Conservation (phyloP, 75 land plant species). For the Selaginella moellendorffii region DNA sequence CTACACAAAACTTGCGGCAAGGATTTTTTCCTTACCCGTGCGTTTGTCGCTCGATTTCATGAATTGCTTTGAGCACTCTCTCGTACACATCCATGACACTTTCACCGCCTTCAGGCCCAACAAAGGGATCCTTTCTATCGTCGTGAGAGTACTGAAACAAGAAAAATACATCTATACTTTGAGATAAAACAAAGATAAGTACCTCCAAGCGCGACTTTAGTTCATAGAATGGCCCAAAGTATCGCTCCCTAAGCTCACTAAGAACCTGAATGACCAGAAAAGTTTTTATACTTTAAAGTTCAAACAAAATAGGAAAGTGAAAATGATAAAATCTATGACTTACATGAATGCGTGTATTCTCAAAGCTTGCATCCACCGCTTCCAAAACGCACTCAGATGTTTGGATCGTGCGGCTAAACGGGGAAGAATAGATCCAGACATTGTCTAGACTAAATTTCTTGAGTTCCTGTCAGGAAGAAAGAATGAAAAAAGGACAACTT, state of each 20-base stretch:
- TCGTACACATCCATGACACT: slow-evolving; percentile 73
- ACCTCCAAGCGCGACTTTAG: slow-evolving; percentile 50
- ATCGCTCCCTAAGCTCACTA: slow-evolving; percentile 66
- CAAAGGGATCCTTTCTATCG: slow-evolving; percentile 67
- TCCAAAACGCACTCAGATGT: slow-evolving; percentile 55
- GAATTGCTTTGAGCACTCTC: slow-evolving; percentile 39
- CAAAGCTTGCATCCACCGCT: slow-evolving; percentile 14
- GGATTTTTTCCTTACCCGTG: slow-evolving; percentile 46
- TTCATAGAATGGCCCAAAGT: slow-evolving; percentile 72
- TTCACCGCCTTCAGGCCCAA: slow-evolving; percentile 81
- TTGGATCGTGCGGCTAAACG: slow-evolving; percentile 65
- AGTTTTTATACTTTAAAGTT: too few relatives aligned
- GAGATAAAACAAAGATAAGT: not conserved
- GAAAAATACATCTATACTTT: not conserved
- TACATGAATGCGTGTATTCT: not conserved
- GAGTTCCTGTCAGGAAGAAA: slow-evolving; percentile 11
- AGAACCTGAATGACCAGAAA: slow-evolving; percentile 30
- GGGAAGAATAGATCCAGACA: slow-evolving; percentile 67
- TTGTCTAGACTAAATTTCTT: slow-evolving; percentile 14
- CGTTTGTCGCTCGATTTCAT: slow-evolving; percentile 44
- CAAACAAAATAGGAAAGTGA: not conserved
- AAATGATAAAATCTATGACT: too few relatives aligned
- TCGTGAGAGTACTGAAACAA: slow-evolving; percentile 46
- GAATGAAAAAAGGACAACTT: not conserved
- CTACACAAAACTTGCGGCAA: not conserved